Evolutionary conservation across 805 yeast species (phyloP).

Genomic region (Wickerhamiella spandovensis): DNA sequence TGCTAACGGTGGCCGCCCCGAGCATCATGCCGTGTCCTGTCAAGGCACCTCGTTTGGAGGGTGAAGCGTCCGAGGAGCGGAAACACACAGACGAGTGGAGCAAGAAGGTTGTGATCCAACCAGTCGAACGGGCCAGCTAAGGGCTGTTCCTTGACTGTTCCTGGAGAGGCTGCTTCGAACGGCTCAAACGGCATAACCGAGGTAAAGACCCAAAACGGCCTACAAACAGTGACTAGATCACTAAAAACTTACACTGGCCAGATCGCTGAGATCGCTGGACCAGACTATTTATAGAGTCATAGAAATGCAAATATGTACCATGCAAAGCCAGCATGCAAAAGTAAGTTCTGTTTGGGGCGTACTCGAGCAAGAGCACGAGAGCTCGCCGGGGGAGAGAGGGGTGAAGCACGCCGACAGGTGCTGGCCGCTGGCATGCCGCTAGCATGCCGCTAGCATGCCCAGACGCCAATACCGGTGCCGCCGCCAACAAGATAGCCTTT

Average conservation of each 20-base stretch:
- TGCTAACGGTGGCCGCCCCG: constrained; percentile 45
- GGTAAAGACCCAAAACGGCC: too few species aligned
- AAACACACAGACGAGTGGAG: neutral
- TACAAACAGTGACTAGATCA: too few species aligned
- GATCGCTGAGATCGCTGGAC: too few species aligned
- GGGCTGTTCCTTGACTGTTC: too few species aligned
- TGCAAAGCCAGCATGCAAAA: neutral
- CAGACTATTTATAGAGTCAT: neutral
- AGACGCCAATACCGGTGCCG: constrained; percentile 50
- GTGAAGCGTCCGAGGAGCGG: constrained; percentile 13
- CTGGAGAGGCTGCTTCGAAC: too few species aligned
- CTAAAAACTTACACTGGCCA: too few species aligned
- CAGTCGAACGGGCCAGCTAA: neutral
- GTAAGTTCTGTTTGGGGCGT: neutral
- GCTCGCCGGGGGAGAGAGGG: too few species aligned
- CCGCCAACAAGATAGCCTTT: constrained; percentile 61
- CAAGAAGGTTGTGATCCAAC: neutral
- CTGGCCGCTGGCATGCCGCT: too few species aligned
- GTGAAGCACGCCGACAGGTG: too few species aligned
- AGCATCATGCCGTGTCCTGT: constrained; percentile 25
- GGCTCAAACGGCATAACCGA: too few species aligned
- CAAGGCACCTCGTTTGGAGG: constrained; percentile 2
- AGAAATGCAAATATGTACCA: neutral
- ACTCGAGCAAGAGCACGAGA: neutral
- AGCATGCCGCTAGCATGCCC: constrained; percentile 49